Percentiles rank a stretch among this genome's conserved stretches.
Evolutionary conservation across 176 grass and related monocot genomes (phyloP).

Genomic region (Saccharum officinarum): DNA sequence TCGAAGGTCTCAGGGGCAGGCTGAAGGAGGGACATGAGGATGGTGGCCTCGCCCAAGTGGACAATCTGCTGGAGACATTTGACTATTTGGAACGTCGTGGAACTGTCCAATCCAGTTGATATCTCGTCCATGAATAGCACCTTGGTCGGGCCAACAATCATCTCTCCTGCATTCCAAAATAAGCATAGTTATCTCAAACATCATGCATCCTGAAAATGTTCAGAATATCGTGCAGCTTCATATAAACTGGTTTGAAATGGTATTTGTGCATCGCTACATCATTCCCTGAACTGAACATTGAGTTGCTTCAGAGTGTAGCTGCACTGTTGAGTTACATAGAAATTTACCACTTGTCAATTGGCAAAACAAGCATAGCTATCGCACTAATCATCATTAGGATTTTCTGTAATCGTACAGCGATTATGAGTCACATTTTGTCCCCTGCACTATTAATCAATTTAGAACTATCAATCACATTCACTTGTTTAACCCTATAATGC

Average conservation of each 20-base stretch:
- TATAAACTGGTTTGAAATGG: neutral
- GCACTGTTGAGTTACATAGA: neutral
- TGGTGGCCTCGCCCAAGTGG: slow-evolving; percentile 90
- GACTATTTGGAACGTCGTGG: slow-evolving; percentile 94
- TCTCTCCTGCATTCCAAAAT: slow-evolving; percentile 70
- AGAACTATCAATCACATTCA: neutral
- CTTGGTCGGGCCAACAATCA: slow-evolving; percentile 95
- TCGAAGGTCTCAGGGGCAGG: slow-evolving; percentile 98
- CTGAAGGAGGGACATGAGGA: slow-evolving; percentile 99
- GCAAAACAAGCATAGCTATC: neutral
- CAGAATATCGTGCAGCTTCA: neutral
- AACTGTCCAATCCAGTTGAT: slow-evolving; percentile 95
- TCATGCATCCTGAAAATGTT: slow-evolving; percentile 1
- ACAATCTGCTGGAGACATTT: slow-evolving; percentile 98
- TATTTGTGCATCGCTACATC: neutral
- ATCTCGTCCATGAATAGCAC: slow-evolving; percentile 99
- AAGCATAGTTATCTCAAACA: neutral
- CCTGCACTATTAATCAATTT: neutral
- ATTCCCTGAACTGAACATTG: neutral
- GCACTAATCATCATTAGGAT: neutral
- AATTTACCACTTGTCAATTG: neutral
- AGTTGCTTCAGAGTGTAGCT: neutral
- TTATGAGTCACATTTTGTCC: neutral
- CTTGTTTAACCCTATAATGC: neutral
- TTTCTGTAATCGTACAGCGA: neutral